Base-by-base conservation (phyloP, 306 rosid species). In the Lithocarpus polystachyus region DNA sequence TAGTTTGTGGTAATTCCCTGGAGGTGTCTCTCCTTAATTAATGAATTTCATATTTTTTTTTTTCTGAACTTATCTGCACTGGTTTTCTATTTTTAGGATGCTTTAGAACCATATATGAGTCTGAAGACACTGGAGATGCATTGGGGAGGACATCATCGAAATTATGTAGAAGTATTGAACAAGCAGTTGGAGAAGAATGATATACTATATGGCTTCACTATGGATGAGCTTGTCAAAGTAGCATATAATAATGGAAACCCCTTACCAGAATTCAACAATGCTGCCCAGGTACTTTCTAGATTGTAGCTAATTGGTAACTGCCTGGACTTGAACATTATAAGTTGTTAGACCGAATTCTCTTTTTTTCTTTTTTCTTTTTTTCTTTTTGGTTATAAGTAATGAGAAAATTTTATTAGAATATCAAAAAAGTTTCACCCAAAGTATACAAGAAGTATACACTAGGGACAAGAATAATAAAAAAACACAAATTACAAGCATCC, bases 191-290 rank as follows among this genome's bases (percentile, higher is more conserved):
- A 77, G 88, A 93, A 91, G 88, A 94, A 86, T 73, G 93, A 92
- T 65, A 71, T 83, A 80, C 82, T 95, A 35, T 95, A 91, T 85
- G 98, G 98, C 76, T 83, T 79, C 86, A 91, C 98, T 43, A 65
- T 95, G 78, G 94, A 95, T 85, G 98, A 92, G 81, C 94, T 95
- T 75, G 90, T 95, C 80, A 95, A 95, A 88, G 89, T 86, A 80
- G 90, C 98, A 24, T 95, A 92, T 82, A 95, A 93, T 80, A 92
- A 88, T 69, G 99, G 99, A 68, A 95, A 93, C 72, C 99, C 99
- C 67, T 85, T 82, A 19, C 90, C 90, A 17, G 98, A 93, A 87
- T 95, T 91, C 88, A 90, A 95, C 89, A 95, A 95, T 74, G 96
- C 97, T 57, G 92, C 97, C 53, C 98, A 93, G 97, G 99, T 95